phyloP scores from a whole-genome alignment of 1,139 yeast genomes.

The Scheffersomyces cryptocercus region DNA sequence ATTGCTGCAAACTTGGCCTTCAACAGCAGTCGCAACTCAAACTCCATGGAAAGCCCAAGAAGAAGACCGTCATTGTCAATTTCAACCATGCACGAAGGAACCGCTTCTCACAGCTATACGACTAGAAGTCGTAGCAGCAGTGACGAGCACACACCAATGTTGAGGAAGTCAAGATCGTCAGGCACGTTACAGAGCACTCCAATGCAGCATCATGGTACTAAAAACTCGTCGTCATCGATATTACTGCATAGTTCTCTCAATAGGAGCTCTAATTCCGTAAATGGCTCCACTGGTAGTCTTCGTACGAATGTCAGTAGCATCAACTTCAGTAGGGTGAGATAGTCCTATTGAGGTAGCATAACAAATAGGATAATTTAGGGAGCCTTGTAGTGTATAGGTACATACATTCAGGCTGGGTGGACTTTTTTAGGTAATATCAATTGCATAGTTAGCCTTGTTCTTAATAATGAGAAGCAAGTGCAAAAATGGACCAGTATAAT shows the following conservation, averaged over 20 bases:
- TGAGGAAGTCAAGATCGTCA: conserved; percentile 16
- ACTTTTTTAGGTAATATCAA: too few relatives aligned
- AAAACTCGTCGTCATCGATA: too few relatives aligned
- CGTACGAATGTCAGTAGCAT: conserved; percentile 20
- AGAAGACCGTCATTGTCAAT: conserved; percentile 14
- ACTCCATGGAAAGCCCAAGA: conserved; percentile 10
- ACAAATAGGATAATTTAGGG: too few relatives aligned
- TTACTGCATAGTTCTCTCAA: too few relatives aligned
- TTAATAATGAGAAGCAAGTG: too few relatives aligned
- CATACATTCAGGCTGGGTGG: too few relatives aligned
- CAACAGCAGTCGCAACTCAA: conserved; percentile 21
- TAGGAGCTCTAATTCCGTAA: not conserved
- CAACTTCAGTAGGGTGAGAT: conserved; percentile 37
- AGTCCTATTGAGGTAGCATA: not conserved
- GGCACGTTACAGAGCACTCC: conserved; percentile 10
- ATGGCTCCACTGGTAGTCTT: conserved; percentile 12
- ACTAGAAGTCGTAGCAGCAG: conserved; percentile 4
- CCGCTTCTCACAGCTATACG: conserved; percentile 4
- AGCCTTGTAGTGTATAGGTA: too few relatives aligned
- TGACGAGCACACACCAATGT: conserved; percentile 9
- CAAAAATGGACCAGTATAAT: too few relatives aligned
- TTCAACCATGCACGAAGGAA: not conserved
- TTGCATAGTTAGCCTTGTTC: too few relatives aligned
- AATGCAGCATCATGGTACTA: too few relatives aligned
- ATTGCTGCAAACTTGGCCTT: conserved; percentile 35